A percentile compares a stretch with the other conserved stretches of the same genome.
Evolutionary conservation across 305 asterid genomes (phyloP).

Genomic region (Fraxinus sp.): DNA sequence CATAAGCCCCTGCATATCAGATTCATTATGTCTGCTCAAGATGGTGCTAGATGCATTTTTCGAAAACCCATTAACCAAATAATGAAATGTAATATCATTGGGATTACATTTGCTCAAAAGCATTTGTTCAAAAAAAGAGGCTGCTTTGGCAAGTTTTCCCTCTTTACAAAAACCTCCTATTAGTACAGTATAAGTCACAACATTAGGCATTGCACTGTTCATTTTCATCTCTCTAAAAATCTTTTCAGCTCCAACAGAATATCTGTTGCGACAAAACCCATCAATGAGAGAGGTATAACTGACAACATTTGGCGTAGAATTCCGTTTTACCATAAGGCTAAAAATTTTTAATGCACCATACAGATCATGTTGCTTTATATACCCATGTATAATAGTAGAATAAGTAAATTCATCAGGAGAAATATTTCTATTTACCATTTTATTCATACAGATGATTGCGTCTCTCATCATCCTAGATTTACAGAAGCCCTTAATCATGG

Average conservation of each 20-base stretch:
- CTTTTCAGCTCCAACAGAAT: slow-evolving; percentile 53
- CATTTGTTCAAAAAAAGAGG: slow-evolving; percentile 71
- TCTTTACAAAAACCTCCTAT: slow-evolving; percentile 73
- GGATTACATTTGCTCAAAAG: slow-evolving; percentile 66
- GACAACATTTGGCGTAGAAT: slow-evolving; percentile 55
- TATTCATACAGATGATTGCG: slow-evolving; percentile 55
- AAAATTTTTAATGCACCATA: slow-evolving; percentile 54
- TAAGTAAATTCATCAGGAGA: slow-evolving; percentile 71
- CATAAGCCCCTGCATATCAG: slow-evolving; percentile 36
- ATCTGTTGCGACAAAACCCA: slow-evolving; percentile 65
- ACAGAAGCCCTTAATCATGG: slow-evolving; percentile 88
- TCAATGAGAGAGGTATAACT: slow-evolving; percentile 66
- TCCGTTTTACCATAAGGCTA: slow-evolving; percentile 54
- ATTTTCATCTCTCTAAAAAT: slow-evolving; percentile 51
- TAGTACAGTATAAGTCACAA: slow-evolving; percentile 72
- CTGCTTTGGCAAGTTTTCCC: slow-evolving; percentile 65
- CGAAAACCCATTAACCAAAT: slow-evolving; percentile 72
- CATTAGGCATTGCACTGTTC: slow-evolving; percentile 62
- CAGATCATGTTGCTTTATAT: slow-evolving; percentile 63
- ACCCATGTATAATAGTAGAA: slow-evolving; percentile 83
- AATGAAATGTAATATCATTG: slow-evolving; percentile 69
- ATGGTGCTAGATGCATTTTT: slow-evolving; percentile 29
- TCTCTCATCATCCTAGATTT: slow-evolving; percentile 66
- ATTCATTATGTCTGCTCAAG: slow-evolving; percentile 21
- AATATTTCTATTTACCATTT: slow-evolving; percentile 50